Evolutionary conservation across 345 rosid species (phyloP).

Genomic region (Salix brachista): DNA sequence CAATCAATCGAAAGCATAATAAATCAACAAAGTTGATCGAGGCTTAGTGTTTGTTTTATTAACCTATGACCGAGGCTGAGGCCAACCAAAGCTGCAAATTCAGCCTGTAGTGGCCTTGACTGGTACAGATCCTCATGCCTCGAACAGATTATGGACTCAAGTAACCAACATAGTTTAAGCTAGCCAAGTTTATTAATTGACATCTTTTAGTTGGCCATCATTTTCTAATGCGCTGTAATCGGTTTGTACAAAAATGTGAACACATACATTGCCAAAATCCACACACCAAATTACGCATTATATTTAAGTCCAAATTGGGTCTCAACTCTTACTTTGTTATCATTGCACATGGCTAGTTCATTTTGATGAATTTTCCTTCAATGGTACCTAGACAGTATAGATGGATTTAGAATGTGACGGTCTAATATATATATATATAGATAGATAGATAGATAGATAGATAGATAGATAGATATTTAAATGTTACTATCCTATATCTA

Average conservation of each 20-base stretch:
- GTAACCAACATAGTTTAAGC: neutral
- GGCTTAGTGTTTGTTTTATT: too few relatives aligned
- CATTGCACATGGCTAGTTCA: neutral
- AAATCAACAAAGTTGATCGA: too few relatives aligned
- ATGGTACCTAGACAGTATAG: neutral
- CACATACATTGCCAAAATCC: neutral
- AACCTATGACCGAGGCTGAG: too few relatives aligned
- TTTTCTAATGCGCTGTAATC: too few relatives aligned
- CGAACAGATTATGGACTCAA: neutral
- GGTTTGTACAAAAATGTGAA: neutral
- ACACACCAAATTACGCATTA: neutral
- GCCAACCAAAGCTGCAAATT: neutral
- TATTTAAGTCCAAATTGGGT: neutral
- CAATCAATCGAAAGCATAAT: too few relatives aligned
- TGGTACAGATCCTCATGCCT: neutral
- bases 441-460: too few relatives aligned
- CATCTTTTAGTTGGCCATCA: neutral
- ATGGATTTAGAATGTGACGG: neutral
- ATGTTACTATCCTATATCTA: too few relatives aligned
- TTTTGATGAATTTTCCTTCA: neutral
- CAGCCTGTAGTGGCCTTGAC: neutral
- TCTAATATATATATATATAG: too few relatives aligned
- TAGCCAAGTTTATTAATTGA: neutral
- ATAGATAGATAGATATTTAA: too few relatives aligned
- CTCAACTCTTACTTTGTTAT: neutral